Evolutionary conservation across 164 flowering plant species (phyloP), one percentile per base, ranked within the genome.

Genomic region (Annona cherimola): DNA sequence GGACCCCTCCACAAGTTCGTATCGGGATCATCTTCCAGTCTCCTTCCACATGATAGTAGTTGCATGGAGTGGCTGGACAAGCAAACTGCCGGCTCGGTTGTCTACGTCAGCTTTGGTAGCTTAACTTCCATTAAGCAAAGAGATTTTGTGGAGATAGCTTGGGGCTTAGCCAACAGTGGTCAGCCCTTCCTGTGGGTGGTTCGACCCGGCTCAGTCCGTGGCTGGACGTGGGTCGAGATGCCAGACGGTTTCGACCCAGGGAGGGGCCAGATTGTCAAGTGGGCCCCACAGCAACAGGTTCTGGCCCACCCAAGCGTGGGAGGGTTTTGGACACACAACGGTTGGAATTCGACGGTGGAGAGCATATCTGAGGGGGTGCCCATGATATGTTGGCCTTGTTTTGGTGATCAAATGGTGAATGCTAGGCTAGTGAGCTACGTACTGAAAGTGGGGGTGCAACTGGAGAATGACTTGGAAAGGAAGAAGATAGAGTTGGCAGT

Each of bases 271-370:
- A n/a, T n/a, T n/a, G n/a, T n/a, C n/a, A n/a, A n/a, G n/a, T n/a
- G 94, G 90, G 94, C 92, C 1, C 90, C 91, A 0, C 94, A 89
- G 65, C 73, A 66, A 8, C 78, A 82, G 43, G 89, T 89, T 2
- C 73, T 89, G 43, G 83, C 84, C 1, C 94, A 89, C 67, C 81
- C 76, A 18, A 81, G 88, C 0, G 76, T 80, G 1, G 92, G 89
- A 8, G 90, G 72, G 1, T 88, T 89, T 66, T 84, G 85, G 89
- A 89, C 83, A 3, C 86, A 87, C 62, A 61, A 63, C 69, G 90
- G 90, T 1, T 87, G 88, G 90, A 87, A 87, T 66, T 87, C 90
- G 12, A 84, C 83, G 0, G 8, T 87, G 71, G 87, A 87, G 76
- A 81, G 86, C 43, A 43, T 86, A 4, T 75, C 84, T 57, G 87